Evolutionary conservation across 495 filamentous ascomycete species (phyloP).

Genomic region (Xylaria flabelliformis): DNA sequence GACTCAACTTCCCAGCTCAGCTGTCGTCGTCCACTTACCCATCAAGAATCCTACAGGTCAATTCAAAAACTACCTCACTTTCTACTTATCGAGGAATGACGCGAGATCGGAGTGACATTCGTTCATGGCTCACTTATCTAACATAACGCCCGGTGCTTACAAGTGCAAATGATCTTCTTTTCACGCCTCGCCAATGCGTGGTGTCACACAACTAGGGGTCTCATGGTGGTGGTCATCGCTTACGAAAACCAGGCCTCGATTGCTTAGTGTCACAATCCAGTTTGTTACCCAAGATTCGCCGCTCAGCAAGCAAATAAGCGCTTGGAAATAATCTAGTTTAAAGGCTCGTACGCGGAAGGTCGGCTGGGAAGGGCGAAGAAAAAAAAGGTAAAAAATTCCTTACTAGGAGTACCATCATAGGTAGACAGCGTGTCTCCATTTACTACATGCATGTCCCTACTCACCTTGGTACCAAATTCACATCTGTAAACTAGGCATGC

Average conservation of each 20-base stretch:
- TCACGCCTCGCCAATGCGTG: slow-evolving; percentile 12
- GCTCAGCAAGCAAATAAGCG: slow-evolving; percentile 24
- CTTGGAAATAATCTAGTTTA: slow-evolving; percentile 5
- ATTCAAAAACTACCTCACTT: slow-evolving; percentile 16
- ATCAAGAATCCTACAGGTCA: slow-evolving; percentile 11
- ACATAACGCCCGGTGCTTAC: slow-evolving; percentile 12
- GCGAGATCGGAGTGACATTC: slow-evolving; percentile 27
- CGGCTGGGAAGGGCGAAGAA: slow-evolving; percentile 1
- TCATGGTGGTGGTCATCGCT: slow-evolving; percentile 12
- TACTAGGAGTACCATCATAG: neutral
- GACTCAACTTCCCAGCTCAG: slow-evolving; percentile 27
- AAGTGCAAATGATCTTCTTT: slow-evolving; percentile 22
- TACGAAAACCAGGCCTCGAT: slow-evolving; percentile 15
- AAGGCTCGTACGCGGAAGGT: neutral
- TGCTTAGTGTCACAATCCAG: slow-evolving; percentile 17
- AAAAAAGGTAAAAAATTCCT: neutral
- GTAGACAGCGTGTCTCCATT: slow-evolving; percentile 13
- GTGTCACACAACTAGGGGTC: slow-evolving; percentile 18
- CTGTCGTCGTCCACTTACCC: slow-evolving; percentile 5
- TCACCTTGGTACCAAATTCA: slow-evolving; percentile 20
- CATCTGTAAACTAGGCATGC: slow-evolving; percentile 11
- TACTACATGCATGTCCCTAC: slow-evolving; percentile 8
- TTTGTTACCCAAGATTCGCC: slow-evolving; percentile 26
- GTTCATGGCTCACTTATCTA: neutral
- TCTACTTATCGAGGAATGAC: slow-evolving; percentile 12